Evolutionary conservation across 2,329 filamentous ascomycete species (phyloP).

Genomic region (Phyllosticta paracitricarpa): DNA sequence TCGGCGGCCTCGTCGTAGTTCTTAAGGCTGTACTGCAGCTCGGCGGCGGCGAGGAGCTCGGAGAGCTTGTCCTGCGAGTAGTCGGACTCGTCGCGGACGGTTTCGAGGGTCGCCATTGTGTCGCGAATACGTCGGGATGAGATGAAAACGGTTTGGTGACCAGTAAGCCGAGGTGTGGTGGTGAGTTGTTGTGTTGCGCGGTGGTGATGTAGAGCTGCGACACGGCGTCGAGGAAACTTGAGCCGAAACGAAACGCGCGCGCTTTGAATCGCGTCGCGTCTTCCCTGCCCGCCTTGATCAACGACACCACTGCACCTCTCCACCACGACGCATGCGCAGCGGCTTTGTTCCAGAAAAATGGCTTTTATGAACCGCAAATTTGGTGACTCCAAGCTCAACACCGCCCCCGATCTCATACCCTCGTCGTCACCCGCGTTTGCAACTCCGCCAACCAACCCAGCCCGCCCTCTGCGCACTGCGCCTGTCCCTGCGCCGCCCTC

Average conservation of each 20-base stretch:
- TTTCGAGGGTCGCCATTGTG: constrained; percentile 2
- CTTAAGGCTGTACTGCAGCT: constrained; percentile 78
- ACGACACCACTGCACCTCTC: background rate
- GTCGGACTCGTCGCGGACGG: constrained; percentile 23
- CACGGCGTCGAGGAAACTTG: background rate
- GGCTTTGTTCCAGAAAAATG: background rate
- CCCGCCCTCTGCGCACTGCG: constrained; percentile 44
- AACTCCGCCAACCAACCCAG: constrained; percentile 65
- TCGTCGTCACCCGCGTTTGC: constrained; percentile 88
- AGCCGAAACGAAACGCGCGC: background rate
- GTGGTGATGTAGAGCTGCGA: background rate
- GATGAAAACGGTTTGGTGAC: background rate
- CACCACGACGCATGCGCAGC: background rate
- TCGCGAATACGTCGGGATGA: background rate
- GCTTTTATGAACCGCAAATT: constrained; percentile 1
- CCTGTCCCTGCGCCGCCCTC: constrained; percentile 35
- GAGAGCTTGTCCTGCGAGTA: constrained; percentile 55
- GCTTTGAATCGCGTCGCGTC: constrained; percentile 7
- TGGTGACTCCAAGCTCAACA: background rate
- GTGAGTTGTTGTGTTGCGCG: background rate
- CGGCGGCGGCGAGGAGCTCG: constrained; percentile 70
- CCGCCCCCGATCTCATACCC: constrained; percentile 50
- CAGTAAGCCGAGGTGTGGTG: background rate
- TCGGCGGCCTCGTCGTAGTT: constrained; percentile 81
- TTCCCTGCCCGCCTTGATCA: background rate